Base-by-base conservation (phyloP, 2,329 filamentous ascomycete species). In the Alternaria novae-zelandiae region DNA sequence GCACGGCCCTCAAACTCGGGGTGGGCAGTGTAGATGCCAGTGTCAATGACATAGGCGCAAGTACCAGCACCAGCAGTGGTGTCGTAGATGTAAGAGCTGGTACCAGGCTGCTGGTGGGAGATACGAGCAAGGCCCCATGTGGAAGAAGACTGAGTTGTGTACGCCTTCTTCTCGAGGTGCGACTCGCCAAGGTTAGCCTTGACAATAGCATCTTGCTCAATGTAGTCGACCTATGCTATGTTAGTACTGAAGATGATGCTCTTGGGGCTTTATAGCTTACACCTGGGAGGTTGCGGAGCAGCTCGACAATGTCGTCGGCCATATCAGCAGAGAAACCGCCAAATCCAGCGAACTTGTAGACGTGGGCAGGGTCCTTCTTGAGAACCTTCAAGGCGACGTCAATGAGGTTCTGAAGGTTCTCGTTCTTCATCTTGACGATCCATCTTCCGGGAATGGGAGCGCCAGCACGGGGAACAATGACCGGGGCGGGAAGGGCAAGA, bases 1-100 rank as follows among this genome's bases (percentile, higher is more conserved):
- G 79, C 79, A 68, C 79, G 79, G 53, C 78, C 77, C 63, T 79
- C 79, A 25, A 81, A 81, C 36, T 81, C 79, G 9, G 76, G 57
- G 78, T 91, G 89, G 6, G 82, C 81, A 41, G 80, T 79, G 58
- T 80, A 80, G 74, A 91, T 87, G 68, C 89, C 89, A 6, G 89
- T 90, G 78, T 91, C 89, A 44, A 91, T 85, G 23, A 91, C 80
- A 74, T 88, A 91, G 26, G 84, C 85, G 21, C 86, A 89, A 71
- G 79, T 79, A 59, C 69, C 67, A 30, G 69, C 65, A 59, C 81
- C 81, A 44, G 80, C 80, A 63, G 69, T 75, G 67, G 63, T 69
- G 61, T 82, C 81, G 68, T 82, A 83, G 44, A 73, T 70, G 71
- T 82, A 82, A 12, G 74, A 70, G 3, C 70, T 73, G 21, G 59